A percentile compares a stretch with the other conserved stretches of the same genome.
Conservation (phyloP, 2,329 filamentous ascomycete genomes). For the Aspergillus luchuensis region DNA sequence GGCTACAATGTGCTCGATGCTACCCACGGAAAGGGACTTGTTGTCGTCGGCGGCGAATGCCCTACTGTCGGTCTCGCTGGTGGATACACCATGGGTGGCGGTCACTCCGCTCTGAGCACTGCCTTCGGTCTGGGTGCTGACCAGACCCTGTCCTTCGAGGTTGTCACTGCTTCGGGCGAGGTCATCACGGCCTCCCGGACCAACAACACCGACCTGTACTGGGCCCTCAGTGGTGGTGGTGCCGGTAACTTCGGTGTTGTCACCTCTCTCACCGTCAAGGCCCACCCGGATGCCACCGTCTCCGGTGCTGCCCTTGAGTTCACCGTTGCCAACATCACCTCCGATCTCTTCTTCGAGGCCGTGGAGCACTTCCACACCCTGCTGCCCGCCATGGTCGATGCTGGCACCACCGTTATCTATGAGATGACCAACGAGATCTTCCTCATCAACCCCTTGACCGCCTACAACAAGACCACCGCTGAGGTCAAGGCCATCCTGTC, state of each 20-base stretch:
- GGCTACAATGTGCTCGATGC: slow-evolving; percentile 54
- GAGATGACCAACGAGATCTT: slow-evolving; percentile 55
- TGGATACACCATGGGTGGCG: slow-evolving; percentile 63
- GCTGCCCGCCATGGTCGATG: slow-evolving; percentile 54
- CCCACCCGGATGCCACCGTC: slow-evolving; percentile 49
- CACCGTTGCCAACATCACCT: slow-evolving; percentile 31
- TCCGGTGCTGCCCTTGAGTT: slow-evolving; percentile 51
- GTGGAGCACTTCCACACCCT: slow-evolving; percentile 54
- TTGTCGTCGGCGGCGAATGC: slow-evolving; percentile 58
- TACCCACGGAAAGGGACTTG: slow-evolving; percentile 50
- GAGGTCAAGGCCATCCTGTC: slow-evolving; percentile 50
- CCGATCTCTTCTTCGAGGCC: slow-evolving; percentile 55
- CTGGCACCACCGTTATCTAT: slow-evolving; percentile 54
- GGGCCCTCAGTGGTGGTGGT: slow-evolving; percentile 63
- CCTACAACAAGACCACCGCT: slow-evolving; percentile 49
- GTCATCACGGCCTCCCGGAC: slow-evolving; percentile 51
- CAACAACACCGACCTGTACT: slow-evolving; percentile 61
- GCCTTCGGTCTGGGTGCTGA: slow-evolving; percentile 62
- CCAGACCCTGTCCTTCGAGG: slow-evolving; percentile 58
- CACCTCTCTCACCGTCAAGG: slow-evolving; percentile 56
- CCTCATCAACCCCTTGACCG: slow-evolving; percentile 50
- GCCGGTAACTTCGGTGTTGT: slow-evolving; percentile 63
- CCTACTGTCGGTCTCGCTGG: slow-evolving; percentile 61
- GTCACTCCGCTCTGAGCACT: slow-evolving; percentile 58
- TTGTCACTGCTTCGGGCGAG: slow-evolving; percentile 55